Evolutionary conservation across 805 yeast genomes (phyloP), one percentile per base, ranked within the genome.

Genomic region (Ogataea philodendri): DNA sequence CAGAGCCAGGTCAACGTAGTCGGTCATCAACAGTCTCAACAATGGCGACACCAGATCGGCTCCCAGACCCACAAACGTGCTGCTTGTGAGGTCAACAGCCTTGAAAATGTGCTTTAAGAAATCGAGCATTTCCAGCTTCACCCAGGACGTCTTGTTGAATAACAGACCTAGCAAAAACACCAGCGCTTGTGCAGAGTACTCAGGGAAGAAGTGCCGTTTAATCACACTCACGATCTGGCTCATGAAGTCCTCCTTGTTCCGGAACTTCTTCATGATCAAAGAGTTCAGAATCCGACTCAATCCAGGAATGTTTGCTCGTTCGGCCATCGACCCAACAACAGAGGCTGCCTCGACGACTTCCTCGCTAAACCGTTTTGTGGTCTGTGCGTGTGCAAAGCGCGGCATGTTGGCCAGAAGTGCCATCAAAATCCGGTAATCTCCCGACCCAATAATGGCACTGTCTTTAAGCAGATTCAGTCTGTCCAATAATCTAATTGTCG

Each of bases 31-130:
- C 16, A 93, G 66, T 36, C 97, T 69, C 46, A 93, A 66, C 32
- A 94, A 65, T 2, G 99, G 98, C 1, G 96, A 83, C 5, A 93
- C 85, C 35, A 93, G 65, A 54, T 93, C 98, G 0, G 98, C 97
- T 4, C 98, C 98, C 23, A 87, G 81, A 2, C 95, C 94, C 18
- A 75, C 70, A 54, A 88, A 88, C 50, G 83, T 95, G 13, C 82
- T 85, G 22, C 81, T 65, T 28, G 76, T 78, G 35, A 89, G 65
- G 52, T 93, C 89, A 10, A 88, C 80, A 41, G 75, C 67, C 1
- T 96, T 89, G 44, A 94, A 72, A 6, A 93, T 58, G 30, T 78
- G 74, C 49, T 82, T 81, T 45, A 93, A 68, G 2, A 88, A 60
- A 33, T 77, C 81, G 76, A 94, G 70, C 0, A 93, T 76, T 57